Evolutionary conservation across 768 basidiomycete genomes (phyloP).

Genomic region (Kwoniella sp.): DNA sequence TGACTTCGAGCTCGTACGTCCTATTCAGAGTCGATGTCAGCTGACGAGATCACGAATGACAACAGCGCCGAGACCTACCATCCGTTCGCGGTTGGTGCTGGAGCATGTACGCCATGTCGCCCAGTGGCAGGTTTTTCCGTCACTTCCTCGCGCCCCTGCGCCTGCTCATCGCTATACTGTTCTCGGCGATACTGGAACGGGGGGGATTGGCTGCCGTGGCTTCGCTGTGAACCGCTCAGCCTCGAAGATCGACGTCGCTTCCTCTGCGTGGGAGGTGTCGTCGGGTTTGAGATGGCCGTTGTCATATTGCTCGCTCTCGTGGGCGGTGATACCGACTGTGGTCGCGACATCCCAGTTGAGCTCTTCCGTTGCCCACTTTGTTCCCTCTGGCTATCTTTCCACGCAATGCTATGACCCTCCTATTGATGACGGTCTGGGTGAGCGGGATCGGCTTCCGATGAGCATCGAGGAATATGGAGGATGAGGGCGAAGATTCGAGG

Average conservation of each 20-base stretch:
- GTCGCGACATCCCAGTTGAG: constrained; percentile 6
- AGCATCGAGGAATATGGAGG: too few relatives aligned
- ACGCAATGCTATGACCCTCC: too few relatives aligned
- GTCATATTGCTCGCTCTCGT: neutral
- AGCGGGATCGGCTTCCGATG: too few relatives aligned
- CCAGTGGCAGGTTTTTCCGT: constrained; percentile 2
- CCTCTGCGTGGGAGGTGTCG: neutral
- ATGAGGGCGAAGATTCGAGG: too few relatives aligned
- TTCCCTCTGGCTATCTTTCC: too few relatives aligned
- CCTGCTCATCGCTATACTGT: neutral
- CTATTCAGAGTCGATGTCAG: constrained; percentile 50
- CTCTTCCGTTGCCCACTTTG: too few relatives aligned
- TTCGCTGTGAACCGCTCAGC: neutral
- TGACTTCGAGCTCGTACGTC: constrained; percentile 75
- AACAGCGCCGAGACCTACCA: constrained; percentile 18
- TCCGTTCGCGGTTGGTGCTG: too few relatives aligned
- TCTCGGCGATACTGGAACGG: neutral
- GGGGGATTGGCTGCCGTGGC: neutral
- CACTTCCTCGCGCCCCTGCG: neutral
- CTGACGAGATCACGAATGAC: neutral
- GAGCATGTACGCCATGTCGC: too few relatives aligned
- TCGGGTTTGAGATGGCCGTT: neutral
- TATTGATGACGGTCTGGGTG: too few relatives aligned
- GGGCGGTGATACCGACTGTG: constrained; percentile 6
- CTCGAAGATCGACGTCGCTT: too few relatives aligned